Evolutionary conservation across 2,329 filamentous ascomycete genomes (phyloP).

Genomic region (Cladosporium sp.): DNA sequence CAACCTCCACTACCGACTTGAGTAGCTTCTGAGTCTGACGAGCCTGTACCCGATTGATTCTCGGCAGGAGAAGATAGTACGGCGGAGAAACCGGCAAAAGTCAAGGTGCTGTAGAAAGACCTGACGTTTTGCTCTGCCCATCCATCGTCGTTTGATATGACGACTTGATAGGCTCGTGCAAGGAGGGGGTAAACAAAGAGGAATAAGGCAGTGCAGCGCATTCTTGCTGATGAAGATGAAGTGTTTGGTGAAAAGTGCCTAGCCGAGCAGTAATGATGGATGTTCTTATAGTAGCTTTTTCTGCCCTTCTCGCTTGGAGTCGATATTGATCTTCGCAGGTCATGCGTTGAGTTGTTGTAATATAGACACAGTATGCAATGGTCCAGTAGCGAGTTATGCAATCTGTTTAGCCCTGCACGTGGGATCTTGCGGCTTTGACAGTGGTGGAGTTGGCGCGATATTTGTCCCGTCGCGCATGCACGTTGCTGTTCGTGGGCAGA

Average conservation of each 20-base stretch:
- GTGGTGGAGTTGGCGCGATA: too few relatives aligned
- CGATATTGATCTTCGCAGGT: too few relatives aligned
- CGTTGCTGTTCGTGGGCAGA: too few relatives aligned
- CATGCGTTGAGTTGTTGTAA: too few relatives aligned
- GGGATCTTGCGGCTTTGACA: too few relatives aligned
- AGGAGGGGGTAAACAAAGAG: background rate
- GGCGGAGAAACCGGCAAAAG: slow-evolving; percentile 53
- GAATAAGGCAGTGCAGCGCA: slow-evolving; percentile 2
- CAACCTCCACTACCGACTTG: slow-evolving; percentile 37
- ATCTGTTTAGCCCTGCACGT: too few relatives aligned
- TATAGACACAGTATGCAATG: too few relatives aligned
- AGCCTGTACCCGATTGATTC: slow-evolving; percentile 58
- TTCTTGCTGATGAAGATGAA: background rate
- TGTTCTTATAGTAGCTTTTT: too few relatives aligned
- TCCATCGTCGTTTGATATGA: slow-evolving; percentile 68
- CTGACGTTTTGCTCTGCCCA: slow-evolving; percentile 67
- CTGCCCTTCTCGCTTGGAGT: too few relatives aligned
- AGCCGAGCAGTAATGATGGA: too few relatives aligned
- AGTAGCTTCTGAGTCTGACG: slow-evolving; percentile 16
- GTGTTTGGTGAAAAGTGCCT: background rate
- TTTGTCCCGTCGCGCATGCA: too few relatives aligned
- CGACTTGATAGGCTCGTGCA: slow-evolving; percentile 40
- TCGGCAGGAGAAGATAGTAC: slow-evolving; percentile 63
- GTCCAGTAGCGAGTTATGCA: too few relatives aligned
- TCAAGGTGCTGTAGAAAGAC: slow-evolving; percentile 53